Conservation (phyloP, 768 basidiomycete genomes). For the Lyophyllum semitale region DNA sequence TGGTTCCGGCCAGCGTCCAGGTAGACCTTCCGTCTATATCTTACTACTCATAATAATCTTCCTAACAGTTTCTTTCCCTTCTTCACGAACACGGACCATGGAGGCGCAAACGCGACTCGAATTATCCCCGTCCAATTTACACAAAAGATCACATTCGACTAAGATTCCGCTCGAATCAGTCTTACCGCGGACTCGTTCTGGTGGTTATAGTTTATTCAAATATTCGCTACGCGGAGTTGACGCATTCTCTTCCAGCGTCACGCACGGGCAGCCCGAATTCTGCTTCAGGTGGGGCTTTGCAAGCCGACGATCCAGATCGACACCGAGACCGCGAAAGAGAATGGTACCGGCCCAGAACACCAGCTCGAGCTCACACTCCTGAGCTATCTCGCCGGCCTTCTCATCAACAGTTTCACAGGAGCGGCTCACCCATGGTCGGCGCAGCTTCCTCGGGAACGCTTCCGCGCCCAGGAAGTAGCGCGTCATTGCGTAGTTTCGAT, state of each 20-base stretch:
- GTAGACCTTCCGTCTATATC: conserved; percentile 10
- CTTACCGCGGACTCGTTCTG: background rate
- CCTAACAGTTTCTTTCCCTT: conserved; percentile 19
- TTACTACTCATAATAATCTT: background rate
- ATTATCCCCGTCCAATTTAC: background rate
- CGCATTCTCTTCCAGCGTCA: conserved; percentile 12
- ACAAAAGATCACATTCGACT: background rate
- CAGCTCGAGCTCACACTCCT: conserved; percentile 18
- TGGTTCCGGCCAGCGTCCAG: conserved; percentile 17
- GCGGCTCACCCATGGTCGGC: conserved; percentile 14
- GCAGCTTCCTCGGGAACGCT: conserved; percentile 23
- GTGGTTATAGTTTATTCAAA: background rate
- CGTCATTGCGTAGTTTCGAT: conserved; percentile 44
- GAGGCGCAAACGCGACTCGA: background rate
- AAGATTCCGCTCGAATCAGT: background rate
- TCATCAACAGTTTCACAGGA: conserved; percentile 16
- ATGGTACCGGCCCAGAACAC: conserved; percentile 39
- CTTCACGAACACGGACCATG: background rate
- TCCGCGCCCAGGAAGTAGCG: conserved; percentile 33
- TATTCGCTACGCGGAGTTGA: background rate
- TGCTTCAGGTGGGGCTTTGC: background rate
- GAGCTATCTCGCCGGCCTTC: conserved; percentile 20
- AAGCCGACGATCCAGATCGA: conserved; percentile 21
- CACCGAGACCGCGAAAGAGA: conserved; percentile 46
- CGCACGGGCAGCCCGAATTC: conserved; percentile 12